phyloP scores from a whole-genome alignment of 345 rosid species.

The Dipteronia dyeriana region DNA sequence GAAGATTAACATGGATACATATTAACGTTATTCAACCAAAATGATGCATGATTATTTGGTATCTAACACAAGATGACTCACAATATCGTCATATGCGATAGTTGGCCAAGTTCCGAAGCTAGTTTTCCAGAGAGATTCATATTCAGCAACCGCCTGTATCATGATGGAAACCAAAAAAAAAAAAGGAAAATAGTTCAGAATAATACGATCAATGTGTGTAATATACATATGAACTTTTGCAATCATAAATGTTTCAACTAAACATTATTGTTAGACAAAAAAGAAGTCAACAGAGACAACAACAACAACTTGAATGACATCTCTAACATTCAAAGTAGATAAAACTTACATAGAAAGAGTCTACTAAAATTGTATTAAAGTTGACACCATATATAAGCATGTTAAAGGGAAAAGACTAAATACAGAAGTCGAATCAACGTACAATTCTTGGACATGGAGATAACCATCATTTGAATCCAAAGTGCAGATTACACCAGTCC shows the following conservation, averaged over 20 bases:
- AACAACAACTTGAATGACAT: neutral
- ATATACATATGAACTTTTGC: neutral
- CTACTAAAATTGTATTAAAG: too few relatives aligned
- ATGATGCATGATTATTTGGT: neutral
- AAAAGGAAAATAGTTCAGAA: neutral
- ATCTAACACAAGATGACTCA: conserved; percentile 28
- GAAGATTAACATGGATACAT: neutral
- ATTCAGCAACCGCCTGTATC: conserved; percentile 64
- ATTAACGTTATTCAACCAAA: neutral
- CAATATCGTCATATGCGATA: conserved; percentile 65
- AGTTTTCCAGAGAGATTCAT: conserved; percentile 81
- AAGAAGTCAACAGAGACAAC: neutral
- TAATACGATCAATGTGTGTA: too few relatives aligned
- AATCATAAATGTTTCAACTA: too few relatives aligned
- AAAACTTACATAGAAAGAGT: neutral
- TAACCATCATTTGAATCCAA: conserved; percentile 56
- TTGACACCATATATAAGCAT: neutral
- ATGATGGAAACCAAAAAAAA: neutral
- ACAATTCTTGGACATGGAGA: conserved; percentile 79
- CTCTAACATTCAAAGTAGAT: neutral
- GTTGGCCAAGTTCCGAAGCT: conserved; percentile 73
- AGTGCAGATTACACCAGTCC: conserved; percentile 86
- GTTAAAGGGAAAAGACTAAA: neutral
- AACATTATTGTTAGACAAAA: neutral
- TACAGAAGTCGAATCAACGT: conserved; percentile 21